phyloP scores from a whole-genome alignment of 495 filamentous ascomycete genomes.

The Letharia columbiana region DNA sequence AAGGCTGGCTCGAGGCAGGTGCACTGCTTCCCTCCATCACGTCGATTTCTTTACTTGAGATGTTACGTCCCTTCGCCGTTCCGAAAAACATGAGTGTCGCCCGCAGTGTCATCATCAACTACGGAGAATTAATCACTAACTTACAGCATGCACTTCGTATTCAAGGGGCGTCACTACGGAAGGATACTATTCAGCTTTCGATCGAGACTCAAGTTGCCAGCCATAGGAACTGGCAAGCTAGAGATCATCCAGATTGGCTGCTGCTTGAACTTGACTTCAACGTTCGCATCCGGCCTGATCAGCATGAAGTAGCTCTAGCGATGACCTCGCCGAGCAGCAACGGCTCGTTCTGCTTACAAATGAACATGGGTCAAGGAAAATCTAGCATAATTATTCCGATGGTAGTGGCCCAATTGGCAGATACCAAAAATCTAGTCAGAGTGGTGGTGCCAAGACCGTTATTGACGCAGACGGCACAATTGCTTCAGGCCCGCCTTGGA shows the following conservation, averaged over 20 bases:
- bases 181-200: constrained; percentile 35
- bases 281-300: constrained; percentile 53
- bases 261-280: constrained; percentile 57
- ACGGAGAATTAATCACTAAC: not conserved
- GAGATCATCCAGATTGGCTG: constrained; percentile 45
- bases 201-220: constrained; percentile 45
- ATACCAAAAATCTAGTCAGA: constrained; percentile 43
- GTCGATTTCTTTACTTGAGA: constrained; percentile 41
- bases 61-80: constrained; percentile 31
- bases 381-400: constrained; percentile 62
- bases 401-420: constrained; percentile 46
- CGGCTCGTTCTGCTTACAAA: constrained; percentile 51
- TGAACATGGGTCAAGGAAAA: constrained; percentile 74
- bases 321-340: constrained; percentile 45
- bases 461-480: constrained; percentile 53
- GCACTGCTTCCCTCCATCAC: constrained; percentile 47
- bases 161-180: constrained; percentile 20
- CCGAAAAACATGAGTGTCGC: not conserved
- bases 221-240: constrained; percentile 44
- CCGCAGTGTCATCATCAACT: constrained; percentile 1
- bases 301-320: constrained; percentile 45
- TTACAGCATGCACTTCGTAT: constrained; percentile 17
- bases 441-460: constrained; percentile 57
- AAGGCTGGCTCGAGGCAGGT: constrained; percentile 42
- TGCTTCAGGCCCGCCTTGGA: constrained; percentile 51